Base-by-base conservation (phyloP, 345 rosid species). In the Nephelium lappaceum region DNA sequence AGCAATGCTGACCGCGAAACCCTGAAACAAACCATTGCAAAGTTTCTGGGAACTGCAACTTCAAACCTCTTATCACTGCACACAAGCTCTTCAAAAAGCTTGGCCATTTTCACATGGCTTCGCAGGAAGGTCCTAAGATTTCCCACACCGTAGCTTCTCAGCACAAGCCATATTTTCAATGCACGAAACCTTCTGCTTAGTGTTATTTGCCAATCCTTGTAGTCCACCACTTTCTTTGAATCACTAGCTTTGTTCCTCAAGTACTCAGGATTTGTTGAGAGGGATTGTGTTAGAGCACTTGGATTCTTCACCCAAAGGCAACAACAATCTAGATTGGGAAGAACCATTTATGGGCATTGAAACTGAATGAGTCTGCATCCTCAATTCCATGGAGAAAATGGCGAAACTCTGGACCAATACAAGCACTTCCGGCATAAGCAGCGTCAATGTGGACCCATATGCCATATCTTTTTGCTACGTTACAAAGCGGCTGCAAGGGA, bases 141-240 rank as follows among this genome's bases (percentile, higher is more conserved):
- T 23, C 49, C 75, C 73, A 85, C 80, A 4, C 94, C 92, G 43
- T 89, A 82, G 41, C 84, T 87, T 70, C 88, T 66, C 6, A 91
- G 74, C 15, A 89, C 91, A 42, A 89, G 79, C 92, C 92, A 89
- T 8, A 87, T 83, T 70, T 83, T 89, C 77, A 89, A 2, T 1
- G 90, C 82, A 3, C 86, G 71, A 76, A 91, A 81, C 77, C 91
- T 88, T 73, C 91, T 42, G 75, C 87, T 77, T 0, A 88, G 81
- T 1, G 93, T 39, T n/a, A 89, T 83, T 73, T 91, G 91, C 95
- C 95, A 91, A 60, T 88, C 90, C 69, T 85, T 84, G 75, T 81
- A 88, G 73, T 91, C 86, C 23, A 88, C 82, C 0, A 85, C 88
- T n/a, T 67, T 67, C 23, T 81, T 74, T 15, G 83, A 60, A 3